Conservation (phyloP, 768 basidiomycete species). For the Galerina marginata region DNA sequence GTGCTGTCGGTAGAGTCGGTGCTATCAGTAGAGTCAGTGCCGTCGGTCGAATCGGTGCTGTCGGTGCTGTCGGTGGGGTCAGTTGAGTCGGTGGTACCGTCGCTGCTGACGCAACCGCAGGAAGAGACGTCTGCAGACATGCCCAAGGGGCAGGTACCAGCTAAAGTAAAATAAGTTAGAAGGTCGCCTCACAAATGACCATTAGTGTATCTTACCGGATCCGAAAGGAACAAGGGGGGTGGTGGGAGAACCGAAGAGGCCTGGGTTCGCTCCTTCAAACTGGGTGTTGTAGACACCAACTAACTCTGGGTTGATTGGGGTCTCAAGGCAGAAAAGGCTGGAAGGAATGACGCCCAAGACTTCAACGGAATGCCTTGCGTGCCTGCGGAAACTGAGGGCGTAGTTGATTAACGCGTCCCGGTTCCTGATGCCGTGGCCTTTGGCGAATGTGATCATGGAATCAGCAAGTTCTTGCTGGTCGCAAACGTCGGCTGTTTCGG, state of each 20-base stretch:
- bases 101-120: conserved; percentile 41
- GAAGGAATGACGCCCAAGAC: conserved; percentile 49
- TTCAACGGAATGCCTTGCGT: conserved; percentile 49
- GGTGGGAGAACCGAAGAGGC: conserved; percentile 47
- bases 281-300: conserved; percentile 46
- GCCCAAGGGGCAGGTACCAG: conserved; percentile 52
- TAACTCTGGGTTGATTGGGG: conserved; percentile 48
- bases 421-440: conserved; percentile 47
- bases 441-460: conserved; percentile 56
- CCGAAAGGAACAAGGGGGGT: conserved; percentile 50
- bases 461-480: conserved; percentile 56
- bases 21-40: conserved; percentile 14
- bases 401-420: conserved; percentile 43
- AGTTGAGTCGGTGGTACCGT: conserved; percentile 20
- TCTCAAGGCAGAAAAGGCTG: conserved; percentile 48
- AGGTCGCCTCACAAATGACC: neutral
- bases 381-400: conserved; percentile 47
- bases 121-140: conserved; percentile 43
- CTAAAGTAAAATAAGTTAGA: conserved; percentile 27
- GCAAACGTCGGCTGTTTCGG: conserved; percentile 50
- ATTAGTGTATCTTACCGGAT: conserved; percentile 37
- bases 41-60: conserved; percentile 16
- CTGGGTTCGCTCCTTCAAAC: conserved; percentile 46
- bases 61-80: conserved; percentile 16
- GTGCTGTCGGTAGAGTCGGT: conserved; percentile 17